Conservation (phyloP, 768 basidiomycete species). For the Mycena chlorophos region DNA sequence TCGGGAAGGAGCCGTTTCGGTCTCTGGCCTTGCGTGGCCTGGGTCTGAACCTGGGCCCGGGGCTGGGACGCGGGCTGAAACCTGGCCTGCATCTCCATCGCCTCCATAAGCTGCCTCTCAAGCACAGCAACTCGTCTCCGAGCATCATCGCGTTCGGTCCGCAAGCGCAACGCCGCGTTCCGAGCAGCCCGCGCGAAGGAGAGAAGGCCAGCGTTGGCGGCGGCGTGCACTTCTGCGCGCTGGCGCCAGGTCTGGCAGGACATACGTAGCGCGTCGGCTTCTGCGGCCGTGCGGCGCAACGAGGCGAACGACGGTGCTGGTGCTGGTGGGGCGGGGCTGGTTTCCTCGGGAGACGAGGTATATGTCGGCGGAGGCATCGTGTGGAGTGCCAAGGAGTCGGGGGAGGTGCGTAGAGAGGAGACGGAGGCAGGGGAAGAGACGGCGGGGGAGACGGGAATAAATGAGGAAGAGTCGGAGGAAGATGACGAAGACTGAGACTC, state of each 20-base stretch:
- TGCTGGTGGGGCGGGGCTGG: not conserved
- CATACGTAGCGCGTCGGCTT: conserved; percentile 3
- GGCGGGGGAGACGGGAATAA: not conserved
- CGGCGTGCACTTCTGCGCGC: conserved; percentile 17
- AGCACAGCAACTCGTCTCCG: not conserved
- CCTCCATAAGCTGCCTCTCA: not conserved
- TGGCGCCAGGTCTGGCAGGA: conserved; percentile 12
- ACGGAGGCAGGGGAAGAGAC: no score
- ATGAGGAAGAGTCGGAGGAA: not conserved
- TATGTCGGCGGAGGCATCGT: no score
- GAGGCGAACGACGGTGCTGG: not conserved
- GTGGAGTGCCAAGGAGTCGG: not conserved
- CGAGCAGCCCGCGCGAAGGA: conserved; percentile 6
- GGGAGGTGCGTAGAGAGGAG: not conserved
- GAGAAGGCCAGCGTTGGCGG: conserved; percentile 12
- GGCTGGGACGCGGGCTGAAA: not conserved
- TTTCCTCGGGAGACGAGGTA: no score
- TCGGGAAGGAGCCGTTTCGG: not conserved
- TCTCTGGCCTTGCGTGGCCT: no score
- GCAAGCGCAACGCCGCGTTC: conserved; percentile 8
- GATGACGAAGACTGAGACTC: not conserved
- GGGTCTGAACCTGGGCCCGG: not conserved
- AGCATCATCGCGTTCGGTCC: conserved; percentile 10
- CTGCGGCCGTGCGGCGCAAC: conserved; percentile 3
- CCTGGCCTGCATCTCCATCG: not conserved